Evolutionary conservation across 495 filamentous ascomycete genomes (phyloP).

Genomic region (Hyphodiscus hymeniophilus): DNA sequence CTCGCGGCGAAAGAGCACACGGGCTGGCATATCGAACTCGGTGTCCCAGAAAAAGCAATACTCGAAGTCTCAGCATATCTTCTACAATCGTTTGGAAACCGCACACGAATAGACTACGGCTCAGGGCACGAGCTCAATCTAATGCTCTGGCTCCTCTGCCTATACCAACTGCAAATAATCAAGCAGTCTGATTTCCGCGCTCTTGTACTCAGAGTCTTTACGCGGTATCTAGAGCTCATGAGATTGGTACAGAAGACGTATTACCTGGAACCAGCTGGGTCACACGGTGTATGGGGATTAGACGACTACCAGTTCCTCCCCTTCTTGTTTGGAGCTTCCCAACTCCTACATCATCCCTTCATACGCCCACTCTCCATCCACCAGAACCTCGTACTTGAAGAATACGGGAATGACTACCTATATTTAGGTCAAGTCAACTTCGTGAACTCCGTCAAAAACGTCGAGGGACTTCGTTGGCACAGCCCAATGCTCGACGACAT

Average conservation of each 20-base stretch:
- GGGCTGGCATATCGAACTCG: constrained; percentile 51
- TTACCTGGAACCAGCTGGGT: constrained; percentile 91
- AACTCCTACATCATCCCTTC: constrained; percentile 79
- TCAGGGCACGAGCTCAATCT: constrained; percentile 97
- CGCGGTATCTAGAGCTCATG: constrained; percentile 72
- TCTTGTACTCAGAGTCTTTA: constrained; percentile 70
- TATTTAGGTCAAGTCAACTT: constrained; percentile 90
- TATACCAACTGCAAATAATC: constrained; percentile 71
- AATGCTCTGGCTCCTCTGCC: constrained; percentile 84
- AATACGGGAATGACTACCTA: constrained; percentile 71
- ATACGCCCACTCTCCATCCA: constrained; percentile 86
- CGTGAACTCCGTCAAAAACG: constrained; percentile 93
- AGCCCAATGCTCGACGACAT: constrained; percentile 99
- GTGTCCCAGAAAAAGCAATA: constrained; percentile 45
- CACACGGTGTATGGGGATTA: constrained; percentile 93
- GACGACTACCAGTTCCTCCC: constrained; percentile 98
- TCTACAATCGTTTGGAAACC: constrained; percentile 74
- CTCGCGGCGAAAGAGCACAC: constrained; percentile 46
- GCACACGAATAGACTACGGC: constrained; percentile 89
- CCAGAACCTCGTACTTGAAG: constrained; percentile 74
- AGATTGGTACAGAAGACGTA: constrained; percentile 79
- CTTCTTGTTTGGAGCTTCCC: constrained; percentile 87
- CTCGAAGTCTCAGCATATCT: constrained; percentile 74
- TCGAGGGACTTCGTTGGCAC: constrained; percentile 93
- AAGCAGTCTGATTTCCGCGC: constrained; percentile 54